These are phyloP conservation scores for Chamaenerion angustifolium DNA, from an alignment of 345 rosid genomes.

Conservation along the genomic window DNA sequence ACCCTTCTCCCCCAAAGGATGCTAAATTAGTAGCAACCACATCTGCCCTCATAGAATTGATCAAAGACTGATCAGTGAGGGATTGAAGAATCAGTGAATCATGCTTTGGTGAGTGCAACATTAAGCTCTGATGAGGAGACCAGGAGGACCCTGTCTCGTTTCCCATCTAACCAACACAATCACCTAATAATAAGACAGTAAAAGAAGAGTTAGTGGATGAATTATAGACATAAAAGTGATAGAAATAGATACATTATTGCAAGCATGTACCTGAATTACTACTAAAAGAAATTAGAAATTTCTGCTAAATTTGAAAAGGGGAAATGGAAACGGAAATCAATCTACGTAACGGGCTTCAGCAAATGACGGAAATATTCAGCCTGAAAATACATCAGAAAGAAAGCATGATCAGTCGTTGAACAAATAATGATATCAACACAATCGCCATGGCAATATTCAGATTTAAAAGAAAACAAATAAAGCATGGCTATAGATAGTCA, in stretches of 20 bases:
- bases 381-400: constrained; percentile 24
- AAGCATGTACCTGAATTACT: constrained; percentile 27
- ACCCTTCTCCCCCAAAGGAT: constrained; percentile 4
- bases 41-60: constrained; percentile 30
- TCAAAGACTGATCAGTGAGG: constrained; percentile 15
- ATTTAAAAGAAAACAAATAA: no score
- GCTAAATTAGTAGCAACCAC: constrained; percentile 22
- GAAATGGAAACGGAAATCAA: constrained; percentile 13
- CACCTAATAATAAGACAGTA: constrained; percentile 22
- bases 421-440: no score
- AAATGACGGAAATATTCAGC: constrained; percentile 95
- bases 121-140: no score
- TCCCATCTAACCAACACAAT: constrained; percentile 21
- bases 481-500: no score
- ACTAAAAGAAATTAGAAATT: constrained; percentile 24
- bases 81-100: no score
- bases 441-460: no score
- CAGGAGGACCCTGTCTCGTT: no score
- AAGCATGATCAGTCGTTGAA: no score
- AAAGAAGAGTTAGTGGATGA: no score
- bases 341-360: constrained; percentile 98
- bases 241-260: not conserved
- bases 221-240: not conserved
- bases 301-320: constrained; percentile 29
- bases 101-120: no score